These are phyloP conservation scores for Lachnellula willkommii DNA, from an alignment of 2,329 filamentous ascomycete genomes.

Conservation along the genomic window DNA sequence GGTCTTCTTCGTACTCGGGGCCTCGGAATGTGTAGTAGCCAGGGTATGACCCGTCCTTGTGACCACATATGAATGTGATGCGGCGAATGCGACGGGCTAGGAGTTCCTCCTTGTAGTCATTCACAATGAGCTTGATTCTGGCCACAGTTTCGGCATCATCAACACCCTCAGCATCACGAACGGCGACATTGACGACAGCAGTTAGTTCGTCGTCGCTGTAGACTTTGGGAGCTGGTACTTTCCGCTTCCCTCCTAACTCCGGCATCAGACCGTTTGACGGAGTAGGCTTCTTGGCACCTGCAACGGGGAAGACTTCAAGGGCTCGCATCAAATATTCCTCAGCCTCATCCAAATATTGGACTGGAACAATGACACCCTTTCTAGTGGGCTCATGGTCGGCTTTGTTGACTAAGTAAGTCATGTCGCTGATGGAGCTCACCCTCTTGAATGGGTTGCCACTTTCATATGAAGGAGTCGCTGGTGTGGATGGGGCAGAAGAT, in stretches of 20 bases:
- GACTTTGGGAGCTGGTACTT: conserved; percentile 47
- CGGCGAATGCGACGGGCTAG: conserved; percentile 76
- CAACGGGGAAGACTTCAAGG: conserved; percentile 71
- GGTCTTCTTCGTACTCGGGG: conserved; percentile 81
- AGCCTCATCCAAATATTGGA: conserved; percentile 87
- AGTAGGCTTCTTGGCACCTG: conserved; percentile 50
- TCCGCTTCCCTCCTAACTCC: conserved; percentile 69
- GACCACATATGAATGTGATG: conserved; percentile 92
- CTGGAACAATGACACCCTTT: conserved; percentile 91
- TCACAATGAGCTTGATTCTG: conserved; percentile 70
- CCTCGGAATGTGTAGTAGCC: conserved; percentile 99
- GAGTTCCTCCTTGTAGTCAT: conserved; percentile 78
- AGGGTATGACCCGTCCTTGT: conserved; percentile 88
- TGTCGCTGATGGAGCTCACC: conserved; percentile 91
- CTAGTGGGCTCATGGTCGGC: conserved; percentile 71
- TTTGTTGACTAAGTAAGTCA: conserved; percentile 78
- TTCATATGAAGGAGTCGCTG: conserved; percentile 64
- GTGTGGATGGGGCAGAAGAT: conserved; percentile 77
- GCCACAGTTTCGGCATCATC: conserved; percentile 76
- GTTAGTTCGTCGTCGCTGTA: conserved; percentile 72
- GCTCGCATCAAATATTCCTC: conserved; percentile 83
- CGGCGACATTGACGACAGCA: conserved; percentile 85
- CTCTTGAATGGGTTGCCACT: conserved; percentile 65
- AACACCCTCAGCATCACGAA: conserved; percentile 78
- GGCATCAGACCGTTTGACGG: conserved; percentile 57